Percentiles rank a stretch among this genome's conserved stretches.
Conservation (phyloP, 192 early-diverging fungal genomes). For the Backusella morwellensis region DNA sequence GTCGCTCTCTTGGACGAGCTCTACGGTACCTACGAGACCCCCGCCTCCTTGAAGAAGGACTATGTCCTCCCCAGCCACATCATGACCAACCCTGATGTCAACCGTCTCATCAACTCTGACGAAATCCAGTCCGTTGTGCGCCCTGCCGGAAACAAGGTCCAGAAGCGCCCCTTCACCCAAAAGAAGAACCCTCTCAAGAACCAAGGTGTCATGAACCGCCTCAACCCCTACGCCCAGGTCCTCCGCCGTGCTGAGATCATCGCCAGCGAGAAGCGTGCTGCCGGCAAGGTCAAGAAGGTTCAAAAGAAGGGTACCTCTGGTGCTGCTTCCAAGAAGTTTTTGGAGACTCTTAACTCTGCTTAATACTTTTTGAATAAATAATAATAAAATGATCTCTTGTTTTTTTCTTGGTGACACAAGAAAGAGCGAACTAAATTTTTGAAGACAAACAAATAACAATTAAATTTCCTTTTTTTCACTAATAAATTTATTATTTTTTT, state of each 20-base stretch:
- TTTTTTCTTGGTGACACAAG: background rate
- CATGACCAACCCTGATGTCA: constrained; percentile 93
- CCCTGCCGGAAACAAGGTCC: constrained; percentile 72
- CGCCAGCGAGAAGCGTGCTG: constrained; percentile 50
- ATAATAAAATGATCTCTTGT: background rate
- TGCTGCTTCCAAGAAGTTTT: constrained; percentile 35
- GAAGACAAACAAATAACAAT: background rate
- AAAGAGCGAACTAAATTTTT: background rate
- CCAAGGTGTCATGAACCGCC: constrained; percentile 87
- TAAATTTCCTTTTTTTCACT: constrained; percentile 8
- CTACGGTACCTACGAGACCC: constrained; percentile 84
- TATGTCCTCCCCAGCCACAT: constrained; percentile 80
- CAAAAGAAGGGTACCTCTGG: constrained; percentile 22
- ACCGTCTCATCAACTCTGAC: constrained; percentile 93
- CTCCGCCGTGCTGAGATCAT: constrained; percentile 78
- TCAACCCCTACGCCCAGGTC: constrained; percentile 98
- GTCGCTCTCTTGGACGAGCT: constrained; percentile 90
- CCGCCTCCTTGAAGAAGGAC: constrained; percentile 88
- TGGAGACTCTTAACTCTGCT: constrained; percentile 37
- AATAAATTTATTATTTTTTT: background rate
- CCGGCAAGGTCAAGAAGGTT: constrained; percentile 55
- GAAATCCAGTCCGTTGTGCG: constrained; percentile 95
- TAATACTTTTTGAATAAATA: constrained; percentile 18
- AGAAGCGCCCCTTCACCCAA: constrained; percentile 93
- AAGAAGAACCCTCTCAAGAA: constrained; percentile 99